A percentile compares a stretch with the other conserved stretches of the same genome.
Evolutionary conservation across 371 early-diverging fungal genomes (phyloP).

Genomic region (Vittaforma corneae): DNA sequence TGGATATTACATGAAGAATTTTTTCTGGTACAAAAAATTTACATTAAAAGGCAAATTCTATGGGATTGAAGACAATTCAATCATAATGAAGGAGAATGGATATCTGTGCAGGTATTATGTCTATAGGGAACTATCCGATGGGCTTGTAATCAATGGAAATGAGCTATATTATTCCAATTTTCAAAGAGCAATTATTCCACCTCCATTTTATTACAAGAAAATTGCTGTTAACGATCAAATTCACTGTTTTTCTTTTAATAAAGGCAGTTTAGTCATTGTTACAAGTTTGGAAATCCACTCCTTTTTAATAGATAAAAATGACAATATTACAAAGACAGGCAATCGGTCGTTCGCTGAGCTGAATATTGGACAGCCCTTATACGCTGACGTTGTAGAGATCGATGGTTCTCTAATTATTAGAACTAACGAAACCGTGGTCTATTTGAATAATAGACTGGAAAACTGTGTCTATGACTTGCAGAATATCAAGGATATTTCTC

Average conservation of each 20-base stretch:
- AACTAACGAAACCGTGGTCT: too few relatives aligned
- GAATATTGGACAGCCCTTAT: too few relatives aligned
- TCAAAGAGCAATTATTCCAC: not conserved
- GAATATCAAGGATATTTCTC: too few relatives aligned
- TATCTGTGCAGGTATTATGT: not conserved
- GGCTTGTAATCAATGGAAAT: slow-evolving; percentile 4
- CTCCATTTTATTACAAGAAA: slow-evolving; percentile 20
- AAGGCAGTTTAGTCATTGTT: not conserved
- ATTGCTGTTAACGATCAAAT: not conserved
- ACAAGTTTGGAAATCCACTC: not conserved
- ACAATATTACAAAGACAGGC: not conserved
- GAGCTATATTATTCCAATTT: slow-evolving; percentile 1
- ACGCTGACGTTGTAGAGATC: too few relatives aligned
- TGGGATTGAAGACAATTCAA: not conserved
- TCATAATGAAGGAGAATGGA: not conserved
- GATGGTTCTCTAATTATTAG: too few relatives aligned
- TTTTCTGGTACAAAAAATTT: not conserved
- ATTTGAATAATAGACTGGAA: too few relatives aligned
- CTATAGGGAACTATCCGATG: not conserved
- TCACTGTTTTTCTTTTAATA: not conserved
- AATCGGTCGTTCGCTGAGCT: too few relatives aligned
- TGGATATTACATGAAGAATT: not conserved
- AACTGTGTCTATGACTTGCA: too few relatives aligned
- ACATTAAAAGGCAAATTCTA: not conserved
- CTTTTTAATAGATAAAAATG: not conserved